Conservation (phyloP, 2,329 filamentous ascomycete species). For the Thermomyces lanuginosus region DNA sequence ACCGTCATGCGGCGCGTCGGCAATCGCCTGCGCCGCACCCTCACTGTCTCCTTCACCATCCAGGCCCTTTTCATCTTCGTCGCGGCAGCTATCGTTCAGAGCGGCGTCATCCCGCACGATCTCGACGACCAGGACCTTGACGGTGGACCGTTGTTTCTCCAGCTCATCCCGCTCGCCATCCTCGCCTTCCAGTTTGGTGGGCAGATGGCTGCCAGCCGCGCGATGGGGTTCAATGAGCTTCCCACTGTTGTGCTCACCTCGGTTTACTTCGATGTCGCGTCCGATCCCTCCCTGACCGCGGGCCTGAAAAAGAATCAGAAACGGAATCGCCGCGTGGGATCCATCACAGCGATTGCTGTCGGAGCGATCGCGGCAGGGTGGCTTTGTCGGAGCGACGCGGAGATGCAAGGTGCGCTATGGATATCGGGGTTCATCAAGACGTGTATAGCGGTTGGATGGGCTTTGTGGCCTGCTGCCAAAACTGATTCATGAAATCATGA, state of each 20-base stretch:
- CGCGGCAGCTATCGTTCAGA: slow-evolving; percentile 25
- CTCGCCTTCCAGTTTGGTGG: slow-evolving; percentile 31
- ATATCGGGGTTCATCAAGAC: slow-evolving; percentile 26
- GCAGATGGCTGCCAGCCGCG: slow-evolving; percentile 26
- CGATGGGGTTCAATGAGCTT: slow-evolving; percentile 28
- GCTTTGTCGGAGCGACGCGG: slow-evolving; percentile 25
- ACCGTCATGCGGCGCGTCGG: slow-evolving; percentile 21
- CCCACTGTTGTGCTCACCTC: slow-evolving; percentile 32
- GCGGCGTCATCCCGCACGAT: slow-evolving; percentile 21
- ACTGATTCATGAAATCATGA: too few species aligned
- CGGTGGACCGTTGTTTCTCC: slow-evolving; percentile 20
- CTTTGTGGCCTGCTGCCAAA: slow-evolving; percentile 18
- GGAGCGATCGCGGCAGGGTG: slow-evolving; percentile 29
- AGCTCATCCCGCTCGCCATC: slow-evolving; percentile 27
- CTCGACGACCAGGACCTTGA: slow-evolving; percentile 9
- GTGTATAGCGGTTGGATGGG: slow-evolving; percentile 20
- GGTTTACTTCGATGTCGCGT: slow-evolving; percentile 30
- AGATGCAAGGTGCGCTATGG: slow-evolving; percentile 30
- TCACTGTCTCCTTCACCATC: slow-evolving; percentile 26
- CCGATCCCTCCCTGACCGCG: slow-evolving; percentile 21
- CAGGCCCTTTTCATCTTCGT: slow-evolving; percentile 25
- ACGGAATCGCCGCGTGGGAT: slow-evolving; percentile 21
- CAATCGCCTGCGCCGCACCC: slow-evolving; percentile 18
- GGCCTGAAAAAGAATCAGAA: slow-evolving; percentile 24
- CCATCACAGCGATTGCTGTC: slow-evolving; percentile 22